Evolutionary conservation across 345 rosid genomes (phyloP).

Genomic region (Salix purpurea): DNA sequence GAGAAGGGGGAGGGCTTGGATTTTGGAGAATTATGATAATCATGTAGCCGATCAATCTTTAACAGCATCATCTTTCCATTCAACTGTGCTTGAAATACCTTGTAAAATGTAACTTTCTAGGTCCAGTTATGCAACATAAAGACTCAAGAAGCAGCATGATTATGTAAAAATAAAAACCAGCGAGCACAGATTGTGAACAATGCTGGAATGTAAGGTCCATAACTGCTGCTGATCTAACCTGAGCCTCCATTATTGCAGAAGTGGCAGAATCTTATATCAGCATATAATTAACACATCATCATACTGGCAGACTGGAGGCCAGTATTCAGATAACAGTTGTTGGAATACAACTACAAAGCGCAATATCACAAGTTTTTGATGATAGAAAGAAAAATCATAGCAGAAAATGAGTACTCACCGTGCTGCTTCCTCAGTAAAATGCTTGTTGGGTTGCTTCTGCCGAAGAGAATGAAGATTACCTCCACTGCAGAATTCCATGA

Average conservation of each 20-base stretch:
- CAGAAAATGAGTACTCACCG: slow-evolving; percentile 3
- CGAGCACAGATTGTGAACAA: not conserved
- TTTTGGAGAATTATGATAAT: not conserved
- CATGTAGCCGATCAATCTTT: not conserved
- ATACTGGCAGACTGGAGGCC: not conserved
- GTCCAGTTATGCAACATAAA: not conserved
- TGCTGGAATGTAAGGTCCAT: not conserved
- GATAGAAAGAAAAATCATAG: not conserved
- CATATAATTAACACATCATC: not conserved
- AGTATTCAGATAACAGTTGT: not conserved
- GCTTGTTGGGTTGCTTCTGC: slow-evolving; percentile 27
- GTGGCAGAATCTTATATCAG: not conserved
- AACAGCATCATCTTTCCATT: not conserved
- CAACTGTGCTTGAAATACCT: not conserved
- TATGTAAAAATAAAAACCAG: not conserved
- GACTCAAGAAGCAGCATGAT: not conserved
- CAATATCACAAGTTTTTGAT: not conserved
- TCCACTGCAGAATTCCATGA: slow-evolving; percentile 37
- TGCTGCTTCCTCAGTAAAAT: slow-evolving; percentile 32
- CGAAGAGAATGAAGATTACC: slow-evolving; percentile 36
- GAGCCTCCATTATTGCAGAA: not conserved
- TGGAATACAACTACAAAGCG: not conserved
- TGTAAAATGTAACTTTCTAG: not conserved
- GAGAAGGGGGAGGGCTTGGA: not conserved
- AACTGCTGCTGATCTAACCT: not conserved